Percentiles rank a stretch among this genome's conserved stretches.
phyloP scores from a whole-genome alignment of 208 protist species.

The Leishmania tarentolae region DNA sequence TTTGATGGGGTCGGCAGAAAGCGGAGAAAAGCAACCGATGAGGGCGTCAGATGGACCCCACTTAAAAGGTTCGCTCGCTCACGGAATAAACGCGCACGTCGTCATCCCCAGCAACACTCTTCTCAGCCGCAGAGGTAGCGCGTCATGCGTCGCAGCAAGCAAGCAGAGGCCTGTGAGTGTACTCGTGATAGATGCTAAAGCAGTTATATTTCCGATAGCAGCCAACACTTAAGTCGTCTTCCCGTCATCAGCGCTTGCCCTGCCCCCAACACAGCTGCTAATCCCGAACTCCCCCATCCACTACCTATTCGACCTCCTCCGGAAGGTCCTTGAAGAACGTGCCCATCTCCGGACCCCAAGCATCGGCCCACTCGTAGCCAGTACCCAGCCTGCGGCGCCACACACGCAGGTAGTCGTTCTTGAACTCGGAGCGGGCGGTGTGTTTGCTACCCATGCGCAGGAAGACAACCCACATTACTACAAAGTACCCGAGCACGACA shows the following conservation, averaged over 20 bases:
- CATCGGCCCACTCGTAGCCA: constrained; percentile 90
- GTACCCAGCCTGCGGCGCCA: constrained; percentile 88
- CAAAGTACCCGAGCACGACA: constrained; percentile 66
- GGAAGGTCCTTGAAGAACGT: constrained; percentile 84
- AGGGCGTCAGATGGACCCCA: background rate
- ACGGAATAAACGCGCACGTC: background rate
- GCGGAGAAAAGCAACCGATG: background rate
- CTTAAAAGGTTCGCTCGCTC: background rate
- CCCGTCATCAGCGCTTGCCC: background rate
- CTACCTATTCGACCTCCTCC: constrained; percentile 63
- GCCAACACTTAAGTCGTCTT: background rate
- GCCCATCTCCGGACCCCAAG: constrained; percentile 80
- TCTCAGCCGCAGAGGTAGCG: background rate
- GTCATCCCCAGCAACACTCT: background rate
- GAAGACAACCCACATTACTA: constrained; percentile 79
- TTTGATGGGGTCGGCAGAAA: background rate
- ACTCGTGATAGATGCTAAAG: background rate
- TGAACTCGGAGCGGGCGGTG: constrained; percentile 58
- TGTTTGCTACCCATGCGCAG: constrained; percentile 57
- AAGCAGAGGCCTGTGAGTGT: background rate
- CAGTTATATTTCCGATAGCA: background rate
- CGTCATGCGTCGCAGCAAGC: background rate
- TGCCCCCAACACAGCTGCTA: constrained; percentile 6
- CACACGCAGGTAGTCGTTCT: constrained; percentile 81
- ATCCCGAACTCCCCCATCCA: background rate